Evolutionary conservation across 2,329 filamentous ascomycete genomes (phyloP).

Genomic region (Nothophoma quercina): DNA sequence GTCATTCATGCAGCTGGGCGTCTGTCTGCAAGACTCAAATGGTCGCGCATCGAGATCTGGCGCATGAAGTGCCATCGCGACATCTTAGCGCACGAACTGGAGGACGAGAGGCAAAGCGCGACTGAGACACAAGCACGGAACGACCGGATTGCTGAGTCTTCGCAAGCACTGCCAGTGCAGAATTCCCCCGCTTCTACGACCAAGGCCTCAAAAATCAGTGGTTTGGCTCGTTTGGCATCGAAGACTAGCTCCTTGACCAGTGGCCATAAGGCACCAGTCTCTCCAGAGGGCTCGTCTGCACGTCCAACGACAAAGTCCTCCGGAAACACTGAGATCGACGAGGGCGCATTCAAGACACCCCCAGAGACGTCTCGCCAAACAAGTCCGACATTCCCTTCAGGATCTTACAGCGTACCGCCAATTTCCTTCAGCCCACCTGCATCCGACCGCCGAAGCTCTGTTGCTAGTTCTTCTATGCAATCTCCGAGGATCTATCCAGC

Average conservation of each 20-base stretch:
- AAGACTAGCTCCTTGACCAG: slow-evolving; percentile 46
- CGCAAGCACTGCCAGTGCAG: slow-evolving; percentile 30
- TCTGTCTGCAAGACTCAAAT: slow-evolving; percentile 87
- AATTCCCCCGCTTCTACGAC: slow-evolving; percentile 36
- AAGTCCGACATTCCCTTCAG: slow-evolving; percentile 42
- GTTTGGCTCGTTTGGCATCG: slow-evolving; percentile 46
- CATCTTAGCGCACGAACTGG: slow-evolving; percentile 83
- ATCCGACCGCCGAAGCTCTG: slow-evolving; percentile 42
- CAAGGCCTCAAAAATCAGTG: slow-evolving; percentile 39
- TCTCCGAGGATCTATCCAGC: slow-evolving; percentile 42
- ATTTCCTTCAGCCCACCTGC: slow-evolving; percentile 44
- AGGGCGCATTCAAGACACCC: slow-evolving; percentile 55
- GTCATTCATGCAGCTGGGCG: slow-evolving; percentile 84
- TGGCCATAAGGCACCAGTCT: slow-evolving; percentile 41
- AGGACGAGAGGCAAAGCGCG: slow-evolving; percentile 70
- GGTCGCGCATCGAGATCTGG: slow-evolving; percentile 95
- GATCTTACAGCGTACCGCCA: slow-evolving; percentile 40
- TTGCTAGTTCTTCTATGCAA: slow-evolving; percentile 45
- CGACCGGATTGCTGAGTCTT: slow-evolving; percentile 34
- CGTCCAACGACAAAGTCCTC: slow-evolving; percentile 49
- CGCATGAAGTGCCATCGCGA: slow-evolving; percentile 88
- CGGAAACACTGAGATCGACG: slow-evolving; percentile 47
- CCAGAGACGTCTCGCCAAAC: slow-evolving; percentile 52
- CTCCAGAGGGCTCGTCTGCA: slow-evolving; percentile 35
- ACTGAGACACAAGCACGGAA: slow-evolving; percentile 37